Base-by-base conservation (phyloP, 2,329 filamentous ascomycete genomes). In the Aurifilum marmelostoma region DNA sequence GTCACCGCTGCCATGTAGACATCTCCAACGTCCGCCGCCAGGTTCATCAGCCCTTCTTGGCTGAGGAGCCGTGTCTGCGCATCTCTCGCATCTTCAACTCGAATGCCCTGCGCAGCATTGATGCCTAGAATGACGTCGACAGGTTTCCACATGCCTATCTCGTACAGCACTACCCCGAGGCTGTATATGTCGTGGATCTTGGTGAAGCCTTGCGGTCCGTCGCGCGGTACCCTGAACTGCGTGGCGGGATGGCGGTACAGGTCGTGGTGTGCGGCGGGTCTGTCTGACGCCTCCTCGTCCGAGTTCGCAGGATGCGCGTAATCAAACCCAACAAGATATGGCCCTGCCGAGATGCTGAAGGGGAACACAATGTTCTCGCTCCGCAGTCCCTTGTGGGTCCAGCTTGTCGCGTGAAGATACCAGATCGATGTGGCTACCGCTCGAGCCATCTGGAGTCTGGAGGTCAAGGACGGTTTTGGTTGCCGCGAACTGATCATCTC, bases 341-440 rank as follows among this genome's bases (percentile, higher is more conserved):
- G 83, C 52, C 74, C 72, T 0, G 67, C 69, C 47, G 76, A 77
- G 29, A 77, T 74, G 54, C 78, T 74, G 16, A 75, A 75, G 71
- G 82, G 82, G 73, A 87, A 84, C 12, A 87, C 73, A 32, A 87
- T 80, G 72, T 84, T 86, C 47, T 82, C 76, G 62, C 80, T 82
- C 14, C 83, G 81, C 0, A 87, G 77, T 2, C 83, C 83, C 72
- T 87, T 87, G 76, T 87, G 84, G 7, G 86, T 77, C 84, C 84
- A 87, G 67, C 85, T 82, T 0, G 85, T 82, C 0, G 82, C 80
- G 71, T 87, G 84, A 0, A 87, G 75, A 60, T 83, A 80, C 69
- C 62, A 65, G 27, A 68, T 37, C 12, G 62, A 61, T 7, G 54
- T 61, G 6, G 67, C 67, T 43, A 68, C 58, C 32, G 43, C 43